Evolutionary conservation across 1,284 basidiomycete genomes (phyloP), one percentile per base, ranked within the genome.

Genomic region (Testicularia cyperi): DNA sequence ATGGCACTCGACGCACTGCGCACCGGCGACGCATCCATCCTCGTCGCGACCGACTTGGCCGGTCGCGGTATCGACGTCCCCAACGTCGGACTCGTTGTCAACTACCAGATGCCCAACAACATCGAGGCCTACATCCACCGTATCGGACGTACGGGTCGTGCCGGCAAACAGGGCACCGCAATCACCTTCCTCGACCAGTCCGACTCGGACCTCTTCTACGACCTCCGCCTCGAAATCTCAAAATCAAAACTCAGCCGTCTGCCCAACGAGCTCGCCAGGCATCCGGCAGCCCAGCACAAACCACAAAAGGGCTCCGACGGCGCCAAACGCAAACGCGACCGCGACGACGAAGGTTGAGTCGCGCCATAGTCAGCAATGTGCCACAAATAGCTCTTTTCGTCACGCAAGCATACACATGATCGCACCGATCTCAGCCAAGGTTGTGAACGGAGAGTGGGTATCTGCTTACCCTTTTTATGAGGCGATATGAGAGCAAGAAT

Each of bases 51-150:
- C 14, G 95, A 98, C 79, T 82, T 99, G 42, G 94, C 95, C 18
- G 94, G 95, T 38, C 87, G 94, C 75, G 94, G 94, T 83, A 97
- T 98, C 77, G 95, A 99, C 79, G 90, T 98, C 4, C 88, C 91
- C 57, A 90, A 98, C 77, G 92, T 97, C 52, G 88, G 86, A 45
- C 81, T 96, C 43, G 94, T 98, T 61, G 85, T 97, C 82, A 98
- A 98, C 78, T 98, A 86, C 81, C 90, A 94, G 79, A 97, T 98
- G 91, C 84, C 91, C 9, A 86, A 85, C 69, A 88, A 87, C 21
- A 97, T 99, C 77, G 94, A 98, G 77, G 89, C 88, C 38, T 97
- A 97, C 75, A 88, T 96, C 42, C 94, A 98, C 79, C 86, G 95
- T 77, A 96, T 98, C 70, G 94, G 92, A 85, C 47, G 94, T 75